Conservation (phyloP, 768 basidiomycete species). For the Agrocybe chaxingu region DNA sequence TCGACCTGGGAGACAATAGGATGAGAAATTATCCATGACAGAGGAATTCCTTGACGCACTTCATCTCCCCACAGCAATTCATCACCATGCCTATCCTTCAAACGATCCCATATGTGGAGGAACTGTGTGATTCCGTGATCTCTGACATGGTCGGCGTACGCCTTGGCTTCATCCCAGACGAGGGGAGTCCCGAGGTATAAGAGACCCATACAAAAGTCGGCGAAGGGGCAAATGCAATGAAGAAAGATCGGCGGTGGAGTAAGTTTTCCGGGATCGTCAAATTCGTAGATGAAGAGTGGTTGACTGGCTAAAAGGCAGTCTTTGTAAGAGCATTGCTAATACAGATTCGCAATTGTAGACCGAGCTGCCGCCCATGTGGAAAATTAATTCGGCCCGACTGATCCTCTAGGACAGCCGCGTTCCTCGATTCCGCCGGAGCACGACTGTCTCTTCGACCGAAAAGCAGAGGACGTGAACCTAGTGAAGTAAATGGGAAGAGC, state of each 20-base stretch:
- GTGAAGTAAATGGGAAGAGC: not conserved
- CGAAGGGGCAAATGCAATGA: not conserved
- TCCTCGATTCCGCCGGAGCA: not conserved
- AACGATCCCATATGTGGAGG: slow-evolving; percentile 85
- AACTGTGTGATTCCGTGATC: slow-evolving; percentile 94
- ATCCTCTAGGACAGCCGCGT: slow-evolving; percentile 5
- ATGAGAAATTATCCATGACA: not conserved
- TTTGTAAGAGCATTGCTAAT: slow-evolving; percentile 27
- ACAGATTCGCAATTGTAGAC: not conserved
- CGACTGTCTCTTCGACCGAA: not conserved
- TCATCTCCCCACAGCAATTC: slow-evolving; percentile 98
- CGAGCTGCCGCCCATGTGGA: slow-evolving; percentile 10
- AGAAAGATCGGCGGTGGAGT: not conserved
- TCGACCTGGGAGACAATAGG: slow-evolving; percentile 55
- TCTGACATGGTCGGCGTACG: slow-evolving; percentile 86
- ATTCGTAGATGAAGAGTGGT: not conserved
- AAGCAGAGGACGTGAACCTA: not conserved
- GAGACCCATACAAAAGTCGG: slow-evolving; percentile 68
- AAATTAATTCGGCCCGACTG: slow-evolving; percentile 19
- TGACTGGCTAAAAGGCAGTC: slow-evolving; percentile 10
- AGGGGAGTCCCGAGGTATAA: slow-evolving; percentile 91
- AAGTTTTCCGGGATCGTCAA: not conserved
- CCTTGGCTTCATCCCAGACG: slow-evolving; percentile 85
- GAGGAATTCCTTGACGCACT: slow-evolving; percentile 41
- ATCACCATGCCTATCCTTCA: slow-evolving; percentile 89